Evolutionary conservation across 306 rosid genomes (phyloP), one percentile per base, ranked within the genome.

Genomic region (cucumber (Cucumis sativus)): DNA sequence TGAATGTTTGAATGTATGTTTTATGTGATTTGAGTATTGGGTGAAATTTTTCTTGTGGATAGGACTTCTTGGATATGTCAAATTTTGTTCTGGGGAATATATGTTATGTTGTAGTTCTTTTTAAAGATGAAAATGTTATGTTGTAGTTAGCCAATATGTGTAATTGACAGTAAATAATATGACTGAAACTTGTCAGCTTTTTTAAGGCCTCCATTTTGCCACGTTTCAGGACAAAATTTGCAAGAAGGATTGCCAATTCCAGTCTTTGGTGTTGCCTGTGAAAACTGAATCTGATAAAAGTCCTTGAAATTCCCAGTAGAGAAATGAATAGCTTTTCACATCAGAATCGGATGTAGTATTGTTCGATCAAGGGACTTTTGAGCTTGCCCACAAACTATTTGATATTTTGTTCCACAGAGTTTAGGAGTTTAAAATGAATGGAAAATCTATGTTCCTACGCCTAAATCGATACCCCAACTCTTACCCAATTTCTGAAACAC

Each of bases 221-320:
- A 67, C 20, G 74, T 67, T 67, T 67, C 81, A 89, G 97, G 89
- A 73, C 88, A 89, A 70, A 86, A 91, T 77, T 86, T 93, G 75
- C 96, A 91, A 83, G 90, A 86, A 51, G 82, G 68, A 13, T 91
- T 96, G 97, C 91, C 94, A 0, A 21, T 56, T 9, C 86, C 88
- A 33, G 71, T 81, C 92, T 57, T 20, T 57, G 65, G 65, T 23
- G 65, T 60, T 60, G 37, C 65, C 11, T 60, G 37, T 63, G 69
- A 16, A 47, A 47, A 63, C 11, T 15, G 69, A 33, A 63, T 28
- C 40, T 61, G n/a, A 18, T 28, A 25, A 13, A 9, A 14, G 40
- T 12, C 39, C 67, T 59, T 59, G 0, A n/a, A 57, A 9, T 1
- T 57, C 35, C 33, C 33, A 58, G 4, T 21, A 21, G 64, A 58